phyloP scores from a whole-genome alignment of 2,329 filamentous ascomycete genomes.

The Colletotrichum tanaceti region DNA sequence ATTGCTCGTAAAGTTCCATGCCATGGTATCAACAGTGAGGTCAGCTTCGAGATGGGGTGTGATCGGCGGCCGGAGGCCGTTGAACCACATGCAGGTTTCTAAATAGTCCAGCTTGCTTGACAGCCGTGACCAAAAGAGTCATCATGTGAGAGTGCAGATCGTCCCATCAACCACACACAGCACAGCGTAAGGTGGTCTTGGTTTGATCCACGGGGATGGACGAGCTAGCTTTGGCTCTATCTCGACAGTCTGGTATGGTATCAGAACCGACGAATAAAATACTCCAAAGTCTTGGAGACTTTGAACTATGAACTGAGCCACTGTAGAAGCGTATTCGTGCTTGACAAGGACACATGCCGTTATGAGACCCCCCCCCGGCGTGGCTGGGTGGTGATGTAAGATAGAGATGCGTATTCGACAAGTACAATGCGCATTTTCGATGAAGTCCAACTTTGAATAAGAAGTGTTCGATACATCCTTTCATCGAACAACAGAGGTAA shows the following conservation, averaged over 20 bases:
- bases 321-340: neutral
- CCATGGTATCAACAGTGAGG: neutral
- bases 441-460: too few species aligned
- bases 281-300: too few species aligned
- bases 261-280: neutral
- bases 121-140: too few species aligned
- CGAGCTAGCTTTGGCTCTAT: neutral
- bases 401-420: neutral
- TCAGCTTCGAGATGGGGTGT: too few species aligned
- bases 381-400: neutral
- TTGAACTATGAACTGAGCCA: neutral
- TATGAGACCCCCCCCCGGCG: neutral
- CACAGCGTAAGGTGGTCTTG: neutral
- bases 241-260: neutral
- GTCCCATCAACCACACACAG: neutral
- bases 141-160: conserved; percentile 1
- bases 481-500: too few species aligned
- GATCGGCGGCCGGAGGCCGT: neutral
- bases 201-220: neutral
- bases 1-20: neutral
- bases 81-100: too few species aligned
- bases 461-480: too few species aligned
- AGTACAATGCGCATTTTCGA: too few species aligned
- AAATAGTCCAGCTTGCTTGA: neutral
- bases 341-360: neutral